A percentile compares a stretch with the other conserved stretches of the same genome.
These are phyloP conservation scores for Fragilaria radians DNA, from an alignment of 108 stramenopile genomes.

Conservation along the genomic window DNA sequence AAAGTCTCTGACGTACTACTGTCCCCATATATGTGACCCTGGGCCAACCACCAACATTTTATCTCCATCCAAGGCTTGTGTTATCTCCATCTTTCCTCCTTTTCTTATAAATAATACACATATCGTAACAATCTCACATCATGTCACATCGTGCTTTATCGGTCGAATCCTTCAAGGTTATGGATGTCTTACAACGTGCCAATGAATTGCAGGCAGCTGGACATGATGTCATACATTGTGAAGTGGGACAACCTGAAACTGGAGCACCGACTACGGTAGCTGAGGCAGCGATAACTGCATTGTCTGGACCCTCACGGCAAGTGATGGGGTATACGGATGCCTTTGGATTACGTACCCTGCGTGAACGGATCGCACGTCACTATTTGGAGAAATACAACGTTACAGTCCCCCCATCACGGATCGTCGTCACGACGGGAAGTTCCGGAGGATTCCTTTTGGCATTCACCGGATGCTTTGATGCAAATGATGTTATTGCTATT, in stretches of 20 bases:
- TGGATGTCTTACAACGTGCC: slow-evolving; percentile 80
- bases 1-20: no score
- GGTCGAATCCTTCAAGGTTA: slow-evolving; percentile 85
- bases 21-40: no score
- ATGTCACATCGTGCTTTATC: slow-evolving; percentile 23
- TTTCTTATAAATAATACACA: no score
- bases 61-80: no score
- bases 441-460: slow-evolving; percentile 85
- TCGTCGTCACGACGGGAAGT: slow-evolving; percentile 86
- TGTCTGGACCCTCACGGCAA: slow-evolving; percentile 19
- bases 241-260: slow-evolving; percentile 87
- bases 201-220: slow-evolving; percentile 67
- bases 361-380: slow-evolving; percentile 57
- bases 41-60: no score
- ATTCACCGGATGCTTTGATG: slow-evolving; percentile 84
- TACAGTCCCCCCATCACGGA: slow-evolving; percentile 32
- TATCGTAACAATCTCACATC: no score
- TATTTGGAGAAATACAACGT: slow-evolving; percentile 50
- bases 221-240: slow-evolving; percentile 61
- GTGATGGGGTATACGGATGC: slow-evolving; percentile 88
- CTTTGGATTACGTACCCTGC: slow-evolving; percentile 69
- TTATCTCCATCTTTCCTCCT: no score
- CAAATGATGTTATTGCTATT: slow-evolving; percentile 76
- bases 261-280: slow-evolving; percentile 73
- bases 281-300: slow-evolving; percentile 55